Conservation (phyloP, 768 basidiomycete species). For the Podaxis pistillaris region DNA sequence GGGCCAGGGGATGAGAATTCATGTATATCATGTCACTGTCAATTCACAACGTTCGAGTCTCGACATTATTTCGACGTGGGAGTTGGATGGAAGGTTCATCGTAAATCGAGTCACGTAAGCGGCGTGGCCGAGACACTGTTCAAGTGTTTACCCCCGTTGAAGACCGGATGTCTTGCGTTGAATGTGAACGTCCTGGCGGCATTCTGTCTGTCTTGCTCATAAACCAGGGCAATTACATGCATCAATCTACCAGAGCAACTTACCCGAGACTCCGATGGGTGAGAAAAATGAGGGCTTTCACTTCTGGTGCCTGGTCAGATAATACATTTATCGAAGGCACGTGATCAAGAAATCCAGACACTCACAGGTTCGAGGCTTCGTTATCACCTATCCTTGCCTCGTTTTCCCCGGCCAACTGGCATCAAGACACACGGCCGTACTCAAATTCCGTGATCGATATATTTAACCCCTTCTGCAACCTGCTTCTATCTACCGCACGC, state of each 20-base stretch:
- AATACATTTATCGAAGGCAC: background rate
- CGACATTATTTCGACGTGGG: background rate
- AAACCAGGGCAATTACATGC: background rate
- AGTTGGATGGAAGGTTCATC: background rate
- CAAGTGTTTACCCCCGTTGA: background rate
- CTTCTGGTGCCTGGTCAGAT: background rate
- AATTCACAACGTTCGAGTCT: background rate
- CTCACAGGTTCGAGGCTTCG: background rate
- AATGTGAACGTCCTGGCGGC: too few relatives aligned
- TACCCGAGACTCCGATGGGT: background rate
- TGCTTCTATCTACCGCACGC: background rate
- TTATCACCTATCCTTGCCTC: background rate
- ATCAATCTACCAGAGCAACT: background rate
- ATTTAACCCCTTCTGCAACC: background rate
- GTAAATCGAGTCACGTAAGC: background rate
- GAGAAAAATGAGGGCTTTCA: background rate
- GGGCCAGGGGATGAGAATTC: background rate
- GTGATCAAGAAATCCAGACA: background rate
- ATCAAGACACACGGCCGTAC: background rate
- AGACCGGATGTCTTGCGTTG: background rate
- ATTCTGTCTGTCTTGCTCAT: background rate
- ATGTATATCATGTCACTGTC: slow-evolving; percentile 3
- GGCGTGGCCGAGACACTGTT: too few relatives aligned
- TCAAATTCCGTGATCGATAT: background rate
- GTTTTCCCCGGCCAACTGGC: background rate